Evolutionary conservation across 306 rosid species (phyloP), one percentile per base, ranked within the genome.

Genomic region (Castanopsis chinensis): DNA sequence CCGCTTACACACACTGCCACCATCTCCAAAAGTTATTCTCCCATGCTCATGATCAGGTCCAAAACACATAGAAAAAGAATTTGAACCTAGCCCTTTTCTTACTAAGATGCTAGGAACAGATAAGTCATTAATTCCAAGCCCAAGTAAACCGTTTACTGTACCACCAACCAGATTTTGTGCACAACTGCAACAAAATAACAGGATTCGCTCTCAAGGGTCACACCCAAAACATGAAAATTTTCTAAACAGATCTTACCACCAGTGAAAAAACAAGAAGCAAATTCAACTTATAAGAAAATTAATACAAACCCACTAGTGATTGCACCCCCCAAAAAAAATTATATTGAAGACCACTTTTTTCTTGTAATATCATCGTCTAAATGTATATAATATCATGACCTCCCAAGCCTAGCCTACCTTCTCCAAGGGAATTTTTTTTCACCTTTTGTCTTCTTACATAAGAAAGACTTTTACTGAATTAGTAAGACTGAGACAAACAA

Each of bases 61-160:
- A 73, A 96, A 96, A 87, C 99, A 93, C 98, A 96, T 90, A 51
- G 98, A 93, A 82, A 96, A 94, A 3, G 97, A 91, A 87, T 41
- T 8, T 41, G 12, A n/a, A n/a, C n/a, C n/a, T n/a, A n/a, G n/a
- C n/a, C 92, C 95, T 32, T 83, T 67, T 25, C 71, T 82, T 25
- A 95, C 95, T 83, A 92, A 89, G 82, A 88, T 81, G 86, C 92
- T 94, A 59, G 99, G 97, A 52, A 94, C 88, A 13, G 99, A 91
- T 77, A 82, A 11, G 57, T 71, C 70, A 1, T 78, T 76, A 87
- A 94, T 76, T 23, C 99, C 99, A 75, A 94, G 95, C 63, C 99
- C 99, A 60, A 93, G 74, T 21, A 96, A 74, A 79, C 99, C 99
- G 59, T 93, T 87, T 4, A 97, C 97, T 56, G 91, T 67, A 83